phyloP scores from a whole-genome alignment of 1,284 basidiomycete genomes.

The Ustilago curta region DNA sequence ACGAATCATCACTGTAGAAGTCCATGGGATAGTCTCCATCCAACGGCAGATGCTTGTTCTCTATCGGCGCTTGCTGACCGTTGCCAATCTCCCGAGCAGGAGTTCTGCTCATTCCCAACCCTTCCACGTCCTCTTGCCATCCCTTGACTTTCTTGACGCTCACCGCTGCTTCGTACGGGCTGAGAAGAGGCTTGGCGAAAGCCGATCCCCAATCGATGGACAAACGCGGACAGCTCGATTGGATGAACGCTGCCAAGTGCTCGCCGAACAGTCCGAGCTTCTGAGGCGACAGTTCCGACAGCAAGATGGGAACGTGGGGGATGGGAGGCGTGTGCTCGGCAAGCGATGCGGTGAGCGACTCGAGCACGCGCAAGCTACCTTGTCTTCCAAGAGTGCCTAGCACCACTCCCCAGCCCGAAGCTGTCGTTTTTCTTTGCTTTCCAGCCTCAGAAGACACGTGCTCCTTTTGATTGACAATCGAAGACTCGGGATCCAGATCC shows the following conservation, averaged over 20 bases:
- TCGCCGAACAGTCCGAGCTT: conserved; percentile 85
- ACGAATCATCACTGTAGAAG: conserved; percentile 84
- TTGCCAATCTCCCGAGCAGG: conserved; percentile 26
- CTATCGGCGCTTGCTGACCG: conserved; percentile 14
- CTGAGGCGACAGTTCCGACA: conserved; percentile 94
- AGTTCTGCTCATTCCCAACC: conserved; percentile 69
- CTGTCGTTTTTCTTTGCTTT: conserved; percentile 47
- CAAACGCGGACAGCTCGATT: conserved; percentile 93
- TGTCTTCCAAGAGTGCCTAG: conserved; percentile 95
- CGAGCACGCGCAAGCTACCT: conserved; percentile 88
- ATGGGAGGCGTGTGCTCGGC: conserved; percentile 47
- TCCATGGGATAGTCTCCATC: conserved; percentile 88
- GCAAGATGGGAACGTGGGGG: conserved; percentile 86
- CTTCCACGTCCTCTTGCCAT: conserved; percentile 72
- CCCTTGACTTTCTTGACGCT: conserved; percentile 80
- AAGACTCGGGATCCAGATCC: conserved; percentile 27
- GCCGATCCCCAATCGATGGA: conserved; percentile 93
- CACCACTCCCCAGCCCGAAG: conserved; percentile 84
- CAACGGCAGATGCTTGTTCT: conserved; percentile 48
- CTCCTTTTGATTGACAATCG: conserved; percentile 19
- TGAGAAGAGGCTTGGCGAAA: conserved; percentile 87
- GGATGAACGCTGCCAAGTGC: conserved; percentile 86
- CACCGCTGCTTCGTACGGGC: conserved; percentile 92
- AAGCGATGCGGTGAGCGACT: conserved; percentile 67
- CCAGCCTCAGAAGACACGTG: conserved; percentile 26